phyloP scores from a whole-genome alignment of 345 rosid species.

The Sapria himalayana region DNA sequence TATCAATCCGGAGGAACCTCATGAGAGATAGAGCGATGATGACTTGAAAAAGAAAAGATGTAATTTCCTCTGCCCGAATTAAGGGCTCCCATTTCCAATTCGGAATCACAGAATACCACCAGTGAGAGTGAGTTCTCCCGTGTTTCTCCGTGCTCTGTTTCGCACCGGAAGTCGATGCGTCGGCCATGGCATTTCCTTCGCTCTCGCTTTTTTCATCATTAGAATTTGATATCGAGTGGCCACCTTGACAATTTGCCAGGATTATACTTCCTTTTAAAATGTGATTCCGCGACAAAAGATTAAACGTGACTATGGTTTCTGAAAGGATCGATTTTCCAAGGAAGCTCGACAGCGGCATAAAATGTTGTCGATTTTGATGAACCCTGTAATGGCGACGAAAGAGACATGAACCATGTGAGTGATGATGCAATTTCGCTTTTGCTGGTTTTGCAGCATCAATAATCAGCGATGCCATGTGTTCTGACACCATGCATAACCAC shows the following conservation, averaged over 20 bases:
- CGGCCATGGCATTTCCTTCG: conserved; percentile 16
- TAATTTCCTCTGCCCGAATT: conserved; percentile 57
- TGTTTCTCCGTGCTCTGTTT: conserved; percentile 34
- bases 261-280: conserved; percentile 16
- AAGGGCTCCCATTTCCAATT: conserved; percentile 68
- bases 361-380: conserved; percentile 16
- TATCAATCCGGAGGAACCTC: conserved; percentile 76
- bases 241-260: conserved; percentile 48
- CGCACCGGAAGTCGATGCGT: conserved; percentile 13
- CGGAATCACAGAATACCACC: conserved; percentile 57
- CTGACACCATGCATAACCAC: too few species aligned
- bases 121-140: conserved; percentile 18
- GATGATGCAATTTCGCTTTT: too few species aligned
- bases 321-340: conserved; percentile 6
- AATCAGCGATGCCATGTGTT: too few species aligned
- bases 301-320: neutral
- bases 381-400: conserved; percentile 19
- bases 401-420: conserved; percentile 18
- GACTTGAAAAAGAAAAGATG: conserved; percentile 53
- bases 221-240: conserved; percentile 28
- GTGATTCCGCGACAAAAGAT: too few species aligned
- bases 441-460: too few species aligned
- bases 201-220: conserved; percentile 19
- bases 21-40: conserved; percentile 63
- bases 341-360: conserved; percentile 11